phyloP scores from a whole-genome alignment of 768 basidiomycete species.

The Suillus alpinus region DNA sequence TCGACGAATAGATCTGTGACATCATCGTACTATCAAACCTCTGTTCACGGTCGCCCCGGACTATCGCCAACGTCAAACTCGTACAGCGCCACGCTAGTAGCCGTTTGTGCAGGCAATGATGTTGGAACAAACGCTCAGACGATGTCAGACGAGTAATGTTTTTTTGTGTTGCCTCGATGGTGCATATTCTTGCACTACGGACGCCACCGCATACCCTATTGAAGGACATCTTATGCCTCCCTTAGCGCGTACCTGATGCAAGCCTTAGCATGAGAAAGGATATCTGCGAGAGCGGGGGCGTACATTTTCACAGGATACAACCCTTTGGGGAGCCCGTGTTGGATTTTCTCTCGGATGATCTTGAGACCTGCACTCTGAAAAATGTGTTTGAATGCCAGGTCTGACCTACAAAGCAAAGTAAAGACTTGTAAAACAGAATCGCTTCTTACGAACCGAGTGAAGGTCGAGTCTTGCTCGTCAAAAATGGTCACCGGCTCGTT shows the following conservation, averaged over 20 bases:
- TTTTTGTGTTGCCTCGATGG: not conserved
- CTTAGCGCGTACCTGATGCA: slow-evolving; percentile 24
- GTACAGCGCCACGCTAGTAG: no score
- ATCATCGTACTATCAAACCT: not conserved
- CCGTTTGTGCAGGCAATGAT: not conserved
- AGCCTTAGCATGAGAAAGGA: not conserved
- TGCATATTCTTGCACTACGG: not conserved
- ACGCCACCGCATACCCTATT: not conserved
- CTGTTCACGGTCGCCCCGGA: not conserved
- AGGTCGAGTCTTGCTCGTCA: slow-evolving; percentile 85
- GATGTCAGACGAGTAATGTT: not conserved
- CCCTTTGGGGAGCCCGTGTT: slow-evolving; percentile 79
- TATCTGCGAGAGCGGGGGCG: slow-evolving; percentile 24
- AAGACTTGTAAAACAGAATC: not conserved
- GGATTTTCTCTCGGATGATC: slow-evolving; percentile 71
- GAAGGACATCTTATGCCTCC: not conserved
- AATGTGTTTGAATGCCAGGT: slow-evolving; percentile 72
- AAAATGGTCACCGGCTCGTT: slow-evolving; percentile 59
- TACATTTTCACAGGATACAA: slow-evolving; percentile 88
- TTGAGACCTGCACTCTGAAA: slow-evolving; percentile 74
- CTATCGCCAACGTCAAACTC: not conserved
- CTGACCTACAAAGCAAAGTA: slow-evolving; percentile 55
- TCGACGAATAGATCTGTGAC: not conserved
- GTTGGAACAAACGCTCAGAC: not conserved
- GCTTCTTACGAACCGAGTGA: slow-evolving; percentile 65